Conservation (phyloP, 139 green algal genomes). For the Pseudopediastrum boryanum region DNA sequence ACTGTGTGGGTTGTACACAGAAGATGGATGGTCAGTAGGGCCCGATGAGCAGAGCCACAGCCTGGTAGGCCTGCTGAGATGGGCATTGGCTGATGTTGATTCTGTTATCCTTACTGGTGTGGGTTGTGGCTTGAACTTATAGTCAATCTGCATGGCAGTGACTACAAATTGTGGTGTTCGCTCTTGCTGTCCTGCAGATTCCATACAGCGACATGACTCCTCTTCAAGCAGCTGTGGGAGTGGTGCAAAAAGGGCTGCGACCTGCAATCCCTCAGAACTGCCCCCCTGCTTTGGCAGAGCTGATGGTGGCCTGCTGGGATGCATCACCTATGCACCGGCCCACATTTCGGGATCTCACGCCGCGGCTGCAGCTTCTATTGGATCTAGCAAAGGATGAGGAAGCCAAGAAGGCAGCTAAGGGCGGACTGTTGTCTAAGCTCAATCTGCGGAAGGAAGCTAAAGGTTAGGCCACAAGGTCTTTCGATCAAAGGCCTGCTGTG, state of each 20-base stretch:
- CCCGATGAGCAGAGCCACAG: too few species aligned
- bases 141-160: too few species aligned
- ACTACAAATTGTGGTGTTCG: background rate
- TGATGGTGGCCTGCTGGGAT: slow-evolving; percentile 89
- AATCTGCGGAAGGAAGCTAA: slow-evolving; percentile 3
- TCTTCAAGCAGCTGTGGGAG: slow-evolving; percentile 86
- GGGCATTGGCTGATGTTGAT: too few species aligned
- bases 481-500: too few species aligned
- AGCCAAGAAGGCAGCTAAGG: slow-evolving; percentile 7
- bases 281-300: slow-evolving; percentile 66
- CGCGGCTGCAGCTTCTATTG: slow-evolving; percentile 49
- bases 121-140: too few species aligned
- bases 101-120: too few species aligned
- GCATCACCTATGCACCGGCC: slow-evolving; percentile 47
- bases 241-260: slow-evolving; percentile 98
- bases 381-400: slow-evolving; percentile 32
- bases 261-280: slow-evolving; percentile 75
- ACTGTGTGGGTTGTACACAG: too few species aligned
- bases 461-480: too few species aligned
- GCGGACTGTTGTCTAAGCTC: slow-evolving; percentile 38
- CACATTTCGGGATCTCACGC: slow-evolving; percentile 64
- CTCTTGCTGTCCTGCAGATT: slow-evolving; percentile 47
- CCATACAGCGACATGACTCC: slow-evolving; percentile 95
- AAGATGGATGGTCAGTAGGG: too few species aligned
- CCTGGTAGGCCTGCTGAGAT: too few species aligned